Evolutionary conservation across 1,139 yeast genomes (phyloP), one percentile per base, ranked within the genome.

Genomic region (Yamadazyma siamensis): DNA sequence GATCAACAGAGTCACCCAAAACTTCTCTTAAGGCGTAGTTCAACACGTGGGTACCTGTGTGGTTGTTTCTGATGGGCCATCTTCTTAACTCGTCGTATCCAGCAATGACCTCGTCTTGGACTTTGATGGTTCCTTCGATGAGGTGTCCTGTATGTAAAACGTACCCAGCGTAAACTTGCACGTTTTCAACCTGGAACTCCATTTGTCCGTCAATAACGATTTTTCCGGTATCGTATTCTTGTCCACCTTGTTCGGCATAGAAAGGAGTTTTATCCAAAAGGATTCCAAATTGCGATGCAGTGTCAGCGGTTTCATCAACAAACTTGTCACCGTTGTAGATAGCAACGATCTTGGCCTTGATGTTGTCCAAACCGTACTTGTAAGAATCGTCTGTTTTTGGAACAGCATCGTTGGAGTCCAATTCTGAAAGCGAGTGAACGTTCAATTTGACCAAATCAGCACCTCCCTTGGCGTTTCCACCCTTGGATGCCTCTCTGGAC

Each of bases 241-340:
- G 99, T 53, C 99, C 99, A 77, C 99, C 99, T 64, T 86, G 95
- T 65, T 91, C 99, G 30, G 98, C 97, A 54, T 91, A 91, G 64
- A 91, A 87, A 54, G 95, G 94, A 21, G 97, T 85, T 59, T 77
- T 81, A 59, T 91, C 95, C 40, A 91, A 71, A 34, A 91, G 59
- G 34, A 91, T 62, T 55, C 98, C 98, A 43, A 75, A 65, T 54
- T 82, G 87, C 47, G 71, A 67, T 27, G 71, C 61, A 15, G 62
- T 42, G 28, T 60, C 65, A 34, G 62, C 70, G 29, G 71, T 59
- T 18, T 59, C 36, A 29, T 61, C 58, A 31, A 76, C 77, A 48
- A 88, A 87, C 29, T 67, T 61, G 29, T 74, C 60, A 30, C 88
- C 89, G 44, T 77, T 74, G 52, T 80, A 82, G 37, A 94, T 74